Percentiles rank a stretch among this genome's conserved stretches.
These are phyloP conservation scores for Talaromyces sp. DNA, from an alignment of 2,329 filamentous ascomycete species.

Conservation along the genomic window DNA sequence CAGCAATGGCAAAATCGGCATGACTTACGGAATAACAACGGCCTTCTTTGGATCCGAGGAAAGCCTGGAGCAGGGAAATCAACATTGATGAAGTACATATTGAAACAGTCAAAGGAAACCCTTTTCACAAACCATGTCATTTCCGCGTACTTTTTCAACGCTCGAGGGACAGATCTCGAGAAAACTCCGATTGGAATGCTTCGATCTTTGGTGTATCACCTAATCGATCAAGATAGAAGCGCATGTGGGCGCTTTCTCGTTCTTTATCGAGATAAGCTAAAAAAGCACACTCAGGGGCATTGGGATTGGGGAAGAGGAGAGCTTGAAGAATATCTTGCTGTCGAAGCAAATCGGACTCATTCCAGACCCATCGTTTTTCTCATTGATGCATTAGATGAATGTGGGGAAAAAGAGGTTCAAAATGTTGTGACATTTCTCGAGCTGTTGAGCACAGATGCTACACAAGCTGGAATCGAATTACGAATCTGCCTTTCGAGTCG, in stretches of 20 bases:
- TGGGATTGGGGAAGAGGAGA: background rate
- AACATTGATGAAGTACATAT: background rate
- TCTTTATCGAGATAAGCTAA: background rate
- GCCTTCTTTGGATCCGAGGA: background rate
- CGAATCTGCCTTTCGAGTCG: background rate
- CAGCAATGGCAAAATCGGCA: background rate
- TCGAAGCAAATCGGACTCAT: background rate
- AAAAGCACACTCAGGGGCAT: background rate
- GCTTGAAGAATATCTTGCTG: background rate
- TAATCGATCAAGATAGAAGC: background rate
- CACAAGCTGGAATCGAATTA: background rate
- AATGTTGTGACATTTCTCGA: background rate
- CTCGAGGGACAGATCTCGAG: background rate
- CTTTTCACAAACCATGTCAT: background rate
- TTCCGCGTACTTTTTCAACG: background rate
- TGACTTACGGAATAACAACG: background rate
- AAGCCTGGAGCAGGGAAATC: background rate
- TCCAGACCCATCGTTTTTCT: background rate
- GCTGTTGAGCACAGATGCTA: background rate
- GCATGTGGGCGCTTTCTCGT: background rate
- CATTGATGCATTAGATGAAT: background rate
- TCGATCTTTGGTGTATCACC: background rate
- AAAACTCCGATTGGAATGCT: background rate
- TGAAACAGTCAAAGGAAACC: background rate
- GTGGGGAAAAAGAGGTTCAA: background rate